Evolutionary conservation across 768 basidiomycete species (phyloP), one percentile per base, ranked within the genome.

Genomic region (Lactarius tabidus): DNA sequence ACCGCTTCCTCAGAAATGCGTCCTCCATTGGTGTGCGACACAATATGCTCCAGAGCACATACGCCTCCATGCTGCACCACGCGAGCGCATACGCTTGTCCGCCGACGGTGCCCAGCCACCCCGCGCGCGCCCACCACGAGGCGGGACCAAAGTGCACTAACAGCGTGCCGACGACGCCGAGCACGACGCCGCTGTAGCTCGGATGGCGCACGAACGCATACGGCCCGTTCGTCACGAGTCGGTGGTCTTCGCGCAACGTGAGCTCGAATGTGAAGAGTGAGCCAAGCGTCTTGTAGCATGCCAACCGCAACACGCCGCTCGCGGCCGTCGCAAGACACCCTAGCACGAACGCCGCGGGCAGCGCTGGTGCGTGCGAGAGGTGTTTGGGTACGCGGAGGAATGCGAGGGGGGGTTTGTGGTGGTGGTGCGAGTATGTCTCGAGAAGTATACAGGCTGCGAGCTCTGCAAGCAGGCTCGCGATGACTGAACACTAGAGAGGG

Each of bases 181-280:
- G 69, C 36, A 70, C 57, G 10, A 62, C 41, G 10, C 69, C 69
- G 56, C 61, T 63, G 63, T 72, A 72, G 56, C 64, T 65, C 23
- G 71, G 71, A 35, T 72, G 71, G 35, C 71, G 71, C 31, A 72
- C 71, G 36, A 60, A 66, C 18, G 53, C 28, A 35, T 72, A 72
- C 15, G 71, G 71, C 18, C 69, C 71, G 18, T 36, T 20, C 31
- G 71, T 71, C 36, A 72, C 65, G n/a, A 72, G 69, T 38, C 62
- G 60, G 39, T 72, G 71, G 20, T 62, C 51, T 48, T 56, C 57
- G 29, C 69, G 69, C 28, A 72, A 12, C 1, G 67, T 53, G 33
- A 70, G 41, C 41, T 70, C 69, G 35, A 68, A 70, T 26, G 69
- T 70, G 64, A 70, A 70, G 58, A 70, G 63, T 1, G 56, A 59